Conservation (phyloP, 768 basidiomycete genomes). For the Podaxis sp. region DNA sequence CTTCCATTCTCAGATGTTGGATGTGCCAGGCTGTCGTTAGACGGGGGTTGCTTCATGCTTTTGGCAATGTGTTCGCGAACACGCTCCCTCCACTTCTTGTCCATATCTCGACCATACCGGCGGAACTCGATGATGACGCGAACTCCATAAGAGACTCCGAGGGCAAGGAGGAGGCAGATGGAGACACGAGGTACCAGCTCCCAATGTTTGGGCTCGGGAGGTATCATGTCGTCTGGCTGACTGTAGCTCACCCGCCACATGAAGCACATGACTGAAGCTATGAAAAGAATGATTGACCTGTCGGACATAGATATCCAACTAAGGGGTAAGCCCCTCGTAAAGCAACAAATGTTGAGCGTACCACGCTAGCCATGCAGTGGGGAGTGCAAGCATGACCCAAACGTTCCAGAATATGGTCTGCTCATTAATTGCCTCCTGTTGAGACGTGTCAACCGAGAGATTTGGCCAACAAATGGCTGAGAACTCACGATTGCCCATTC, state of each 20-base stretch:
- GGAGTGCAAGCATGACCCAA: constrained; percentile 63
- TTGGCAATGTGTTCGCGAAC: constrained; percentile 14
- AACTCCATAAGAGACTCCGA: constrained; percentile 52
- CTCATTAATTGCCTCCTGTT: neutral
- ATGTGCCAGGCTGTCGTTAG: too few species aligned
- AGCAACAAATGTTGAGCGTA: constrained; percentile 14
- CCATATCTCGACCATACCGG: constrained; percentile 40
- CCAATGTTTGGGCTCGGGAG: too few species aligned
- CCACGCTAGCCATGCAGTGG: constrained; percentile 62
- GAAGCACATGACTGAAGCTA: constrained; percentile 8
- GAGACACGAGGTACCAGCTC: constrained; percentile 41
- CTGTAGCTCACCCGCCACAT: constrained; percentile 36
- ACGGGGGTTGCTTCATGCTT: too few species aligned
- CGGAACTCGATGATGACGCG: constrained; percentile 50
- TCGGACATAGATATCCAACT: neutral
- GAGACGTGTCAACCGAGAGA: neutral
- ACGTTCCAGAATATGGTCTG: constrained; percentile 51
- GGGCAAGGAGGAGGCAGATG: constrained; percentile 43
- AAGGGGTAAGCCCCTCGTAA: too few species aligned
- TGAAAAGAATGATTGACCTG: constrained; percentile 9
- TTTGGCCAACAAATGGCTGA: neutral
- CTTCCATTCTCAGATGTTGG: too few species aligned
- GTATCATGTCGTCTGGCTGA: constrained; percentile 18
- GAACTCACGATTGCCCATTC: constrained; percentile 46
- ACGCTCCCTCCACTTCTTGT: constrained; percentile 24